These are phyloP conservation scores for Udeniomyces megalosporus DNA, from an alignment of 768 basidiomycete species.

Conservation along the genomic window DNA sequence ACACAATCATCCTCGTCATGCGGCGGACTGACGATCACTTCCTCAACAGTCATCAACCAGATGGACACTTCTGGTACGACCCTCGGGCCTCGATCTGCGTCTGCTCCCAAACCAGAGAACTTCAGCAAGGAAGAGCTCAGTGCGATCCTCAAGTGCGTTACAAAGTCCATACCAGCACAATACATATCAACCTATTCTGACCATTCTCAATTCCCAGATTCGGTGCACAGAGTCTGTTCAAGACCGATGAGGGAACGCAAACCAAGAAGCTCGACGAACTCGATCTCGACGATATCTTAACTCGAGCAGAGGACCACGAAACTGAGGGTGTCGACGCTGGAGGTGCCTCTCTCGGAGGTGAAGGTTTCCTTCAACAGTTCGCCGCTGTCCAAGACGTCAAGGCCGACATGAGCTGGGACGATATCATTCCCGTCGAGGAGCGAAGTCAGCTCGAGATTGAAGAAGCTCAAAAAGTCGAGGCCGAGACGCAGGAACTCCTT, in stretches of 20 bases:
- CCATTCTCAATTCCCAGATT: constrained; percentile 32
- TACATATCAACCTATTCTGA: neutral
- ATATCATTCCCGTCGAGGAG: constrained; percentile 89
- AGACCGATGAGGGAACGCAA: constrained; percentile 85
- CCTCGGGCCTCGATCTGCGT: constrained; percentile 37
- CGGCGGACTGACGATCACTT: neutral
- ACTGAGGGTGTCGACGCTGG: constrained; percentile 68
- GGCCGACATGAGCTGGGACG: constrained; percentile 89
- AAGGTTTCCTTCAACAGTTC: constrained; percentile 87
- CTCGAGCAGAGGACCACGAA: constrained; percentile 91
- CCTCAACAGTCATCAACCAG: constrained; percentile 85
- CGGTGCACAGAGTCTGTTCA: constrained; percentile 98
- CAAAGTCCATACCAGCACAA: neutral
- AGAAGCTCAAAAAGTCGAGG: constrained; percentile 42
- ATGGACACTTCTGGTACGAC: constrained; percentile 98
- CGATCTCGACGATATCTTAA: constrained; percentile 96
- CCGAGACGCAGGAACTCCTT: constrained; percentile 12
- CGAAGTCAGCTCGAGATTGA: constrained; percentile 72
- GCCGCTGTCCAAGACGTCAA: constrained; percentile 95
- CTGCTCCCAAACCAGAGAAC: constrained; percentile 49
- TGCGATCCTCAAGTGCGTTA: constrained; percentile 62
- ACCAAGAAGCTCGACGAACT: constrained; percentile 94
- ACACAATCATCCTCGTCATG: neutral
- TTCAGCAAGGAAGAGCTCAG: constrained; percentile 91
- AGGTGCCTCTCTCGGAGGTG: constrained; percentile 89